Base-by-base conservation (phyloP, 176 grass and related monocot genomes). In the Lolium perenne region DNA sequence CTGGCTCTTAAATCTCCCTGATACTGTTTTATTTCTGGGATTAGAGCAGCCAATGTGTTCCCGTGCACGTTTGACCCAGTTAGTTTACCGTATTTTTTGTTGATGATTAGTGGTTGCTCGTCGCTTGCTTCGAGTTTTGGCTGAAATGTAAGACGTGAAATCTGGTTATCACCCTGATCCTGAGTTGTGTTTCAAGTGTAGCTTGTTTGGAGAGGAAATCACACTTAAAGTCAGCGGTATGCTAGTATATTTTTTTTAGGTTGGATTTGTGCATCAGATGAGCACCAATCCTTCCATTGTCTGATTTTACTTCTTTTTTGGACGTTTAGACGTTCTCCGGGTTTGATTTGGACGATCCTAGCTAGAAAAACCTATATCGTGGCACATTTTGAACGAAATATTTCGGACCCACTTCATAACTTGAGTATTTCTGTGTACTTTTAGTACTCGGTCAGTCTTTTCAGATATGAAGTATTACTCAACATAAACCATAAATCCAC, bases 21-120 rank as follows among this genome's bases (percentile, higher is more conserved):
- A 15, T 16, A 6, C 2, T 14, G 12, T 1, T 70, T 47, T 78
- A 1, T 7, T 43, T 21, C 53, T 46, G 2, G 32, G 68, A 62
- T 81, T 59, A 26, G 14, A 83, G 82, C 26, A n/a, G 46, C 38
- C 69, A 38, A 18, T 80, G 75, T 38, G 32, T 45, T 80, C 16
- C 23, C 12, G 14, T 38, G 0, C 38, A 16, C 53, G 17, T 71
- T 74, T 83, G 40, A 80, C 80, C 68, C 13, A 59, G 65, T 38
- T 84, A 80, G 38, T 74, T 35, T 74, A 40, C 18, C 49, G 0
- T 87, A 11, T n/a, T 47, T 63, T 20, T 35, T 35, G 7, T 53
- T 11, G 12, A 18, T 20, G 49, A 4, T 40, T 9, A 3, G 50
- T 58, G 38, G 26, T 86, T 86, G 41, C 41, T 43, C 32, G 32